Percentiles rank a stretch among this genome's conserved stretches.
Evolutionary conservation across 2,329 filamentous ascomycete genomes (phyloP).

Genomic region (Pseudogymnoascus sp.): DNA sequence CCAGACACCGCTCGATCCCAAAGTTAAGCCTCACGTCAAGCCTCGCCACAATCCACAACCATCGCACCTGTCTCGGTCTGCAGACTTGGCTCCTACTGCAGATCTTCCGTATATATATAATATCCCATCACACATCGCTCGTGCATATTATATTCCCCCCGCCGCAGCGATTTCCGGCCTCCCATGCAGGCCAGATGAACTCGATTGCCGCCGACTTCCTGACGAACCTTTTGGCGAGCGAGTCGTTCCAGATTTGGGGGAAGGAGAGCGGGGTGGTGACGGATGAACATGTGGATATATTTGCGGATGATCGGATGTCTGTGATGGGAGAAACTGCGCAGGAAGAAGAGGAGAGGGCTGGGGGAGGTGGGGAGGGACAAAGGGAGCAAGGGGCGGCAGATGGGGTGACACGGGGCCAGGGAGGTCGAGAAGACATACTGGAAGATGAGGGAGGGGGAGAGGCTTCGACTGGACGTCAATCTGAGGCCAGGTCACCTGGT

Average conservation of each 20-base stretch:
- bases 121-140: neutral
- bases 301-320: neutral
- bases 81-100: neutral
- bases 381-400: neutral
- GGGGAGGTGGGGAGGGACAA: neutral
- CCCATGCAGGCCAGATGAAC: neutral
- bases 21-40: neutral
- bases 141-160: neutral
- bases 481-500: neutral
- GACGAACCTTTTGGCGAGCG: slow-evolving; percentile 2
- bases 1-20: neutral
- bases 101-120: neutral
- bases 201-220: slow-evolving; percentile 2
- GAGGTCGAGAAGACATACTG: neutral
- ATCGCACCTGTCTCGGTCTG: slow-evolving; percentile 1
- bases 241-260: neutral
- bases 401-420: neutral
- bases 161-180: neutral
- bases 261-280: neutral
- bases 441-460: neutral
- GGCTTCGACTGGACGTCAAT: neutral
- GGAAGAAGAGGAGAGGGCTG: neutral
- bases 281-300: neutral
- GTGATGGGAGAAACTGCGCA: slow-evolving; percentile 1
- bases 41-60: slow-evolving; percentile 2